Evolutionary conservation across 2,329 filamentous ascomycete species (phyloP), one percentile per base, ranked within the genome.

Genomic region (Colletotrichum theobromicola): DNA sequence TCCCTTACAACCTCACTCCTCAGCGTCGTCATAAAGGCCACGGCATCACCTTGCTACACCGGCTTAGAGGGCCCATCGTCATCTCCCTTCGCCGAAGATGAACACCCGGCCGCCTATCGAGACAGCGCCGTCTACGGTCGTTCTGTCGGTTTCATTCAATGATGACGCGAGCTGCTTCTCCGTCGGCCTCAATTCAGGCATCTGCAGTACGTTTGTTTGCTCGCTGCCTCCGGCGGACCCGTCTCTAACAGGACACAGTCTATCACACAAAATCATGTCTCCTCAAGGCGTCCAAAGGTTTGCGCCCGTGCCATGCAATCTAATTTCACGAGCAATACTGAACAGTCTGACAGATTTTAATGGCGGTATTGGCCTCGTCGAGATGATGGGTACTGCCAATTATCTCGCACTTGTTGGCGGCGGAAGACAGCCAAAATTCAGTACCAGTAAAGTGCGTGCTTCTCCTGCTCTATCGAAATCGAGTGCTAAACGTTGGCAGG

Each of bases 331-430:
- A 66, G 10, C 18, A 53, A 8, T 16, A 12, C 15, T 26, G 37
- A 69, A 65, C n/a, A 18, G 18, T 15, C 30, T 28, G 30, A 60
- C 76, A 93, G 93, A 94, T 79, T 95, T 95, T 86, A 94, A 94
- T 82, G 94, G 93, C 21, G 95, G 95, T 61, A 92, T 98, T 77
- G 94, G 94, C 53, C 88, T 95, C 53, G 94, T 93, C 30, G 93
- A 95, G 83, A 97, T 98, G 94, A 92, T 98, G 82, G 94, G 94
- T 58, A 94, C 92, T 78, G 93, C 94, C 67, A 96, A 96, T 85
- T 98, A 96, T 82, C 88, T 98, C 42, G 96, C 95, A 32, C 89
- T 98, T 12, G 95, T 98, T 70, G 96, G 96, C 77, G 96, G 96
- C 78, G 95, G 97, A 63, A 94, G 91, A 79, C 92, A 93, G 74